Evolutionary conservation across 257 asterid species (phyloP).

Genomic region (Solanum chmielewskii): DNA sequence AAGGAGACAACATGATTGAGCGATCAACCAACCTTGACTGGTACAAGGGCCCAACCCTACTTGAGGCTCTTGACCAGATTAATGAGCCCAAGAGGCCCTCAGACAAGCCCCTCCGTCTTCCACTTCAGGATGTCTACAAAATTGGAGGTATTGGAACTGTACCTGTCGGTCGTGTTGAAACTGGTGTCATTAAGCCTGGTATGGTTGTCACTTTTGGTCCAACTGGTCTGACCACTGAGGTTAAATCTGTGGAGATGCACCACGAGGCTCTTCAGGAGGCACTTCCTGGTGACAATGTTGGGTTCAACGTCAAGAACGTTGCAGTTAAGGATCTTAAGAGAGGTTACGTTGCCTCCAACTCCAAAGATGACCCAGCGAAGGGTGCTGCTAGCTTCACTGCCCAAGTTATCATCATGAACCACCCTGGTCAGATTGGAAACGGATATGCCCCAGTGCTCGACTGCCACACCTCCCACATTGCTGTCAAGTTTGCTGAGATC

Average conservation of each 20-base stretch:
- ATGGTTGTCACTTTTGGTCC: conserved; percentile 22
- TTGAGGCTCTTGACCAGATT: conserved; percentile 38
- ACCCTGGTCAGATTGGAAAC: conserved; percentile 58
- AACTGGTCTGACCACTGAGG: conserved; percentile 20
- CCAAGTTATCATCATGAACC: conserved; percentile 66
- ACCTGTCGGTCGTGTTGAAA: conserved; percentile 41
- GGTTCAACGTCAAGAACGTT: conserved; percentile 55
- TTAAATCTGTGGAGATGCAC: conserved; percentile 39
- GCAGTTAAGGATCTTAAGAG: conserved; percentile 59
- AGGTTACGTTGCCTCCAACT: conserved; percentile 51
- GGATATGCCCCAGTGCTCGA: conserved; percentile 66
- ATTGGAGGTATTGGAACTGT: conserved; percentile 41
- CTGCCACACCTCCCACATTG: conserved; percentile 60
- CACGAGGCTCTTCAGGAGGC: conserved; percentile 34
- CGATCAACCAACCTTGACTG: conserved; percentile 52
- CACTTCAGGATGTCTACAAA: conserved; percentile 46
- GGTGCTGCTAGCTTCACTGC: conserved; percentile 48
- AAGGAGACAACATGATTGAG: conserved; percentile 57
- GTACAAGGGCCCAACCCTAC: conserved; percentile 64
- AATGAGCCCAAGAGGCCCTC: conserved; percentile 31
- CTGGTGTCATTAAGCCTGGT: conserved; percentile 19
- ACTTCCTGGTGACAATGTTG: conserved; percentile 38
- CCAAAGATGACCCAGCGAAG: conserved; percentile 54
- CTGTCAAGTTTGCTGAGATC: conserved; percentile 49
- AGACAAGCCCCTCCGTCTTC: conserved; percentile 48